phyloP scores from a whole-genome alignment of 2,329 filamentous ascomycete genomes.

The Pyricularia sp. region DNA sequence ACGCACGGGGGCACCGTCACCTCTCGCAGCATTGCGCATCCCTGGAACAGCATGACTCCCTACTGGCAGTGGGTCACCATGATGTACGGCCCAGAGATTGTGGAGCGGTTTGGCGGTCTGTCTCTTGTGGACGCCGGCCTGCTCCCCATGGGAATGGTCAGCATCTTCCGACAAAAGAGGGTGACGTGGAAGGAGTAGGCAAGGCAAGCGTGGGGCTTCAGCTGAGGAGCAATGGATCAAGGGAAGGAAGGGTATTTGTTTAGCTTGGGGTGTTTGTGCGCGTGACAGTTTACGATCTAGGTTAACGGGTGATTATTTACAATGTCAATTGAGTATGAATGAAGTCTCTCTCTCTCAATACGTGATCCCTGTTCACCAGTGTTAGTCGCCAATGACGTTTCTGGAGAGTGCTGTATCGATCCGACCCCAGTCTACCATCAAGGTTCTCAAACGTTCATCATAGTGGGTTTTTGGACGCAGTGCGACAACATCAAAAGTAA shows the following conservation, averaged over 20 bases:
- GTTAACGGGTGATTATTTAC: background rate
- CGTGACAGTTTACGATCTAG: background rate
- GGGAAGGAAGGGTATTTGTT: background rate
- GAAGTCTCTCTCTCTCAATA: background rate
- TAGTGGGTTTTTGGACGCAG: background rate
- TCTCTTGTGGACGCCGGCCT: slow-evolving; percentile 33
- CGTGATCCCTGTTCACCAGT: background rate
- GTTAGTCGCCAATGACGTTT: background rate
- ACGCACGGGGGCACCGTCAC: background rate
- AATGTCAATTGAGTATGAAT: background rate
- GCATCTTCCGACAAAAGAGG: slow-evolving; percentile 30
- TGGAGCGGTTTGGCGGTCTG: slow-evolving; percentile 33
- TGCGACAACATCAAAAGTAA: background rate
- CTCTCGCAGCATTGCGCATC: background rate
- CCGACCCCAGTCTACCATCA: slow-evolving; percentile 1
- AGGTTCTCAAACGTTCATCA: background rate
- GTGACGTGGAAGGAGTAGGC: slow-evolving; percentile 27
- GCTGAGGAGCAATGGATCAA: background rate
- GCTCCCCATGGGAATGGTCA: slow-evolving; percentile 37
- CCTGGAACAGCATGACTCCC: slow-evolving; percentile 23
- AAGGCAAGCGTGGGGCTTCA: background rate
- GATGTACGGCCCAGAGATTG: slow-evolving; percentile 33
- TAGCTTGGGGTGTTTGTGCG: background rate
- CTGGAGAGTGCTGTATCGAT: background rate
- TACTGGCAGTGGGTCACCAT: slow-evolving; percentile 40